Evolutionary conservation across 257 asterid genomes (phyloP).

Genomic region (Eucommia ulmoides): DNA sequence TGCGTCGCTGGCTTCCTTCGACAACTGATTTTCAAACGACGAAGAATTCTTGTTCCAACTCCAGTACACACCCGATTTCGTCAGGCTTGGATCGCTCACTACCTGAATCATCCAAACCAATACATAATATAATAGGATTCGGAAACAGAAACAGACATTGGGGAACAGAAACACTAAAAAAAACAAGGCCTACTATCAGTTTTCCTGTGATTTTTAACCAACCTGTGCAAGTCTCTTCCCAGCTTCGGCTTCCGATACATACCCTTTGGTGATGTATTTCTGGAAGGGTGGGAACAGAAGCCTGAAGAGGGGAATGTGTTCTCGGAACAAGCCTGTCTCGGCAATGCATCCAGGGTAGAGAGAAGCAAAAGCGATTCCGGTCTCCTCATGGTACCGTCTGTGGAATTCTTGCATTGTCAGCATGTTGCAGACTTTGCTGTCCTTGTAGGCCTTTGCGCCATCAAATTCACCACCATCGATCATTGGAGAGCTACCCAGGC

Average conservation of each 20-base stretch:
- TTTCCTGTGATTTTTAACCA: neutral
- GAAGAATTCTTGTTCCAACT: slow-evolving; percentile 96
- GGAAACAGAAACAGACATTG: neutral
- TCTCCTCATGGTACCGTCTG: slow-evolving; percentile 77
- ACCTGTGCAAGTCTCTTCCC: slow-evolving; percentile 95
- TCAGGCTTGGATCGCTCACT: slow-evolving; percentile 84
- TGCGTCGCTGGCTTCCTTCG: slow-evolving; percentile 71
- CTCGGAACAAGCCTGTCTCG: slow-evolving; percentile 83
- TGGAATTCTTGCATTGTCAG: slow-evolving; percentile 93
- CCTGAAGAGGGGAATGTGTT: slow-evolving; percentile 82
- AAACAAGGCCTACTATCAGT: neutral
- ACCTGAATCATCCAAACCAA: slow-evolving; percentile 30
- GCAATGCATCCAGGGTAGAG: slow-evolving; percentile 97
- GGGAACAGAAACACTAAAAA: neutral
- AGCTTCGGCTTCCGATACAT: slow-evolving; percentile 77
- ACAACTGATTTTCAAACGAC: slow-evolving; percentile 80
- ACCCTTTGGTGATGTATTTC: slow-evolving; percentile 81
- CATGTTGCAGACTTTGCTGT: slow-evolving; percentile 97
- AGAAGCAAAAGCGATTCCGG: slow-evolving; percentile 78
- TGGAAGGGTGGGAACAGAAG: slow-evolving; percentile 85
- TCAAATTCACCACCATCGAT: slow-evolving; percentile 83
- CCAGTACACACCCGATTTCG: slow-evolving; percentile 97
- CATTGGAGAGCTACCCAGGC: slow-evolving; percentile 72
- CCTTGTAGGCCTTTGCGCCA: slow-evolving; percentile 98
- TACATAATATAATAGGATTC: neutral